Evolutionary conservation across 768 basidiomycete species (phyloP), one percentile per base, ranked within the genome.

Genomic region (Erythrobasidium yunnanense): DNA sequence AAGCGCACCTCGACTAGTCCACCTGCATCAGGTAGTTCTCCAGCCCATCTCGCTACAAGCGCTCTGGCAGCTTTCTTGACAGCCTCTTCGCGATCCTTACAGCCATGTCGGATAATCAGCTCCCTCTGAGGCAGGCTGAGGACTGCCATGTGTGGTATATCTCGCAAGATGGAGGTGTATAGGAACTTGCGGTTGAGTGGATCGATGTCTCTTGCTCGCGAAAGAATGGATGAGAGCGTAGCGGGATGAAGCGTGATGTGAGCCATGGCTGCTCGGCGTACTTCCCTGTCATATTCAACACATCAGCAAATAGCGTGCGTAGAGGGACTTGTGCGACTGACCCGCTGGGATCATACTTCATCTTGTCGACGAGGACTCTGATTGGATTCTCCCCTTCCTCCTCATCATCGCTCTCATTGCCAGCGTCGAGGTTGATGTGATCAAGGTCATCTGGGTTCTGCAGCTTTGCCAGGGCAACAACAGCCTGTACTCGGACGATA

Each of bases 201-300:
- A 70, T 95, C 93, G 17, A 83, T 80, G 73, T 97, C 93, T 22
- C 88, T 83, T 1, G 84, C 85, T 29, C 92, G 83, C 1, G 81
- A 79, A 8, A 97, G 81, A 46, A 96, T 81, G 33, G 79, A 77
- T 0, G 84, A 80, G 0, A 96, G 77, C 0, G 85, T 87, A 0
- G 75, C 71, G 0, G 76, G 72, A 33, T 79, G 80, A 6, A 84
- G 75, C 0, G 85, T 83, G 0, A 92, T 80, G 70, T 88, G 87
- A 65, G 85, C 78, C 0, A 95, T 78, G 0, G 83, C 82, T 0
- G 85, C 84, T 32, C 86, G 83, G 2, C 93, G 90, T 20, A 96
- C 92, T 53, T 96, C 92, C 1, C 89, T 91, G 71, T 25, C 42
- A 23, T n/a, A n/a, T n/a, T n/a, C n/a, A n/a, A n/a, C n/a, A n/a